Conservation (phyloP, 495 filamentous ascomycete species). For the Xylaria longipes region DNA sequence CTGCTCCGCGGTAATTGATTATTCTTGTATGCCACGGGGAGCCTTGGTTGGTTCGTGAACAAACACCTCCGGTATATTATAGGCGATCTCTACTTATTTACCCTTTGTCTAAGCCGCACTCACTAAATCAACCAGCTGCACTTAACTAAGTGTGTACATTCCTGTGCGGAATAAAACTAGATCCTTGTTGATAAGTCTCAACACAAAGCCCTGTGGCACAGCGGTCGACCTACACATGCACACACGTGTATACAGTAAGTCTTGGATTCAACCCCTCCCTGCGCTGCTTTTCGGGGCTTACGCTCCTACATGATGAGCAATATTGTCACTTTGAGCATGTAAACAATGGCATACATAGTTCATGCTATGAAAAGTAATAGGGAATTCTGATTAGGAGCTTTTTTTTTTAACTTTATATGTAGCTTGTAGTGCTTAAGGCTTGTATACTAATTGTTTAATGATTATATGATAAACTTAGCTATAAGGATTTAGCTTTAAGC, state of each 20-base stretch:
- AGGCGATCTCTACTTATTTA: too few species aligned
- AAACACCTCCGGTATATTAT: too few species aligned
- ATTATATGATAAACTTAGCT: too few species aligned
- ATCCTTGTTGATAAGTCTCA: not conserved
- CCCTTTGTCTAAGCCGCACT: not conserved
- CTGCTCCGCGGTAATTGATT: too few species aligned
- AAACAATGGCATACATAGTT: not conserved
- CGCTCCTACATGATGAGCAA: not conserved
- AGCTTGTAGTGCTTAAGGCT: not conserved
- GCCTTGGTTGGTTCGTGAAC: too few species aligned
- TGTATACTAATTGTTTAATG: not conserved
- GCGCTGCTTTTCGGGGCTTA: not conserved
- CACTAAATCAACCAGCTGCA: not conserved
- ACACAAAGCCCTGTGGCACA: not conserved
- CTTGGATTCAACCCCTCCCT: not conserved
- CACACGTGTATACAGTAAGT: not conserved
- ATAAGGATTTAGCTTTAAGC: too few species aligned
- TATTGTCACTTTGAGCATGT: not conserved
- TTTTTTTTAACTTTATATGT: not conserved
- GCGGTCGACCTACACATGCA: not conserved
- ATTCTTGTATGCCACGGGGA: too few species aligned
- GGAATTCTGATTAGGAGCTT: not conserved
- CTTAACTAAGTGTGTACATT: not conserved
- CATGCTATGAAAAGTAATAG: not conserved
- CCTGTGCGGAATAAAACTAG: not conserved